Evolutionary conservation across 164 flowering plant species (phyloP).

Genomic region (Chloranthus sessilifolius): DNA sequence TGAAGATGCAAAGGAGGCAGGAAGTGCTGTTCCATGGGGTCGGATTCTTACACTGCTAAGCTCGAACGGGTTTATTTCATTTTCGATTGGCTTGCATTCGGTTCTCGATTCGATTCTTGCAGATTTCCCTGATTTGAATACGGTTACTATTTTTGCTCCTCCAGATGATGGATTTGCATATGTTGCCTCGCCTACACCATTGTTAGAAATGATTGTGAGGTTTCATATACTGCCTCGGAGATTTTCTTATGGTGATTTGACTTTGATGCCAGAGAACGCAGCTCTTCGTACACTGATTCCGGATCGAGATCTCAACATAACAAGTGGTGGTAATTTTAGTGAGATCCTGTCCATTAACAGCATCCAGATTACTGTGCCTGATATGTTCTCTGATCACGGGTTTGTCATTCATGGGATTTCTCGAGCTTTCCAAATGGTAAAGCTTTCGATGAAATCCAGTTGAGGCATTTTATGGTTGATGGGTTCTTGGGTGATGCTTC

Average conservation of each 20-base stretch:
- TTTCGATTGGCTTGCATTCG: constrained; percentile 44
- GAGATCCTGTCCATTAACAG: constrained; percentile 31
- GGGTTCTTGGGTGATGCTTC: not conserved
- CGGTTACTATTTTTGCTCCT: constrained; percentile 55
- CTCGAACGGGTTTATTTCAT: constrained; percentile 43
- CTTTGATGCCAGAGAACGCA: constrained; percentile 22
- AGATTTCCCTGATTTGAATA: constrained; percentile 25
- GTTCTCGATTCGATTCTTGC: constrained; percentile 45
- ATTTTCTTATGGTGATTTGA: constrained; percentile 29
- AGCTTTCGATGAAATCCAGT: constrained; percentile 18
- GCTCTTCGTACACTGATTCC: constrained; percentile 32
- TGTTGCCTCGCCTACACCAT: constrained; percentile 28
- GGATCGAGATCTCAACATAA: constrained; percentile 25
- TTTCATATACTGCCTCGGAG: constrained; percentile 41
- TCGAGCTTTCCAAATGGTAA: constrained; percentile 28
- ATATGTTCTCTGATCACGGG: constrained; percentile 26
- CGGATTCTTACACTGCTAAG: constrained; percentile 33
- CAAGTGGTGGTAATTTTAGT: not conserved
- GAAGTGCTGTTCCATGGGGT: constrained; percentile 31
- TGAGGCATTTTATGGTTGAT: not conserved
- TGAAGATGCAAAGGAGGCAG: constrained; percentile 1
- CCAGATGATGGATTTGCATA: constrained; percentile 21
- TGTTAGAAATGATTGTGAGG: constrained; percentile 44
- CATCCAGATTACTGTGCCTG: constrained; percentile 37
- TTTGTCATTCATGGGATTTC: constrained; percentile 59